Evolutionary conservation across 306 rosid species (phyloP), one percentile per base, ranked within the genome.

Genomic region (Crataegus laevigata): DNA sequence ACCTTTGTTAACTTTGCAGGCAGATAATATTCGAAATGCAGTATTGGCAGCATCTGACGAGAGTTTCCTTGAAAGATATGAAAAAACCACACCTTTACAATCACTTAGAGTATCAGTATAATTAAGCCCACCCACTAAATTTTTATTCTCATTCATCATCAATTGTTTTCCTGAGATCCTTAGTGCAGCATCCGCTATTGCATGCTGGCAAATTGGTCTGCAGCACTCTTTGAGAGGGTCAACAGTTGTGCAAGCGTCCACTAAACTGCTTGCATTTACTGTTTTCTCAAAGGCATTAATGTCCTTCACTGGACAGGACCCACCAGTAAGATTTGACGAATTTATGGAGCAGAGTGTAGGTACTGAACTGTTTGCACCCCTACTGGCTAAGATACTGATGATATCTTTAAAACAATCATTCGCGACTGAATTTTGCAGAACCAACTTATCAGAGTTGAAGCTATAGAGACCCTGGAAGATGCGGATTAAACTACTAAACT

Each of bases 1-100:
- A 92, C 99, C 99, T 96, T 96, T 96, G 88, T 92, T 96, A 78
- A 89, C 97, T 84, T 92, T 96, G 91, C 99, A 96, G 58, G 99
- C 88, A 66, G 98, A 96, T 68, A 96, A 76, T 88, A 92, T 85
- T 68, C 98, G 93, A 82, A 88, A 89, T 66, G 90, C 91, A 66
- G 88, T 76, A 77, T 92, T 87, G 75, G 93, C 89, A 32, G 78
- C 84, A 67, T 90, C 93, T 71, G 80, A 77, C 4, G 91, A 77
- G 75, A 96, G 83, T 73, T 87, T 88, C 76, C 83, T 85, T 71
- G 97, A 90, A 77, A 96, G 85, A 85, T 90, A 96, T 26, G 99
- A 87, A 88, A 86, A 90, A 76, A 96, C 99, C 83, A 96, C 97
- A 70, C 89, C 89, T 88, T 92, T 96, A 80, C 99, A 96, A 81